These are phyloP conservation scores for Paraphoma chrysanthemicola DNA, from an alignment of 2,329 filamentous ascomycete species.

Conservation along the genomic window DNA sequence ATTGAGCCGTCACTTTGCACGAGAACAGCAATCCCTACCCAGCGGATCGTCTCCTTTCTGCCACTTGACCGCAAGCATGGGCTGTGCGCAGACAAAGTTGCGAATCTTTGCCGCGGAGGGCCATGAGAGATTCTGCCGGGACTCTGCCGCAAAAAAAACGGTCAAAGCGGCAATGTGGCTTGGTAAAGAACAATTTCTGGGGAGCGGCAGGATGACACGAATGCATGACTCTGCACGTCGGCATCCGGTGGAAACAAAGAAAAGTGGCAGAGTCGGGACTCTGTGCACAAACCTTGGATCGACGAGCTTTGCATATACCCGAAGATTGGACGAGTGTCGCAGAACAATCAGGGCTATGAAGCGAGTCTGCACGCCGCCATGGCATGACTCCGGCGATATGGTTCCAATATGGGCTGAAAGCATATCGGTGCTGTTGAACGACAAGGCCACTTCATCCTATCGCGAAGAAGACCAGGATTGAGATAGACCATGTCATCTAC, in stretches of 20 bases:
- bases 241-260: constrained; percentile 14
- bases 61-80: constrained; percentile 9
- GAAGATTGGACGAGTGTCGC: constrained; percentile 10
- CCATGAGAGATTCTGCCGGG: neutral
- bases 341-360: constrained; percentile 6
- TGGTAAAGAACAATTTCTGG: constrained; percentile 10
- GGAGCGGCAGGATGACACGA: constrained; percentile 9
- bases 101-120: constrained; percentile 6
- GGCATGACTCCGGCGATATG: too few relatives aligned
- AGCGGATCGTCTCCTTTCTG: constrained; percentile 8
- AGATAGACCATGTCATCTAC: neutral
- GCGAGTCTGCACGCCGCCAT: constrained; percentile 11
- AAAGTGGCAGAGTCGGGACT: constrained; percentile 11
- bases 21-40: constrained; percentile 17
- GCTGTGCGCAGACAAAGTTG: constrained; percentile 6
- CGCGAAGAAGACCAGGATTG: constrained; percentile 4
- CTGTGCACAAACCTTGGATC: neutral
- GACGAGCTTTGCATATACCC: neutral
- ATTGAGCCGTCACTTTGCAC: constrained; percentile 6
- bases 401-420: too few relatives aligned
- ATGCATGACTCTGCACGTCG: constrained; percentile 7
- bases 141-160: constrained; percentile 1
- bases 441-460: constrained; percentile 12
- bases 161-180: constrained; percentile 10
- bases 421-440: constrained; percentile 12